phyloP scores from a whole-genome alignment of 495 filamentous ascomycete species.

The Annulohypoxylon moriforme region DNA sequence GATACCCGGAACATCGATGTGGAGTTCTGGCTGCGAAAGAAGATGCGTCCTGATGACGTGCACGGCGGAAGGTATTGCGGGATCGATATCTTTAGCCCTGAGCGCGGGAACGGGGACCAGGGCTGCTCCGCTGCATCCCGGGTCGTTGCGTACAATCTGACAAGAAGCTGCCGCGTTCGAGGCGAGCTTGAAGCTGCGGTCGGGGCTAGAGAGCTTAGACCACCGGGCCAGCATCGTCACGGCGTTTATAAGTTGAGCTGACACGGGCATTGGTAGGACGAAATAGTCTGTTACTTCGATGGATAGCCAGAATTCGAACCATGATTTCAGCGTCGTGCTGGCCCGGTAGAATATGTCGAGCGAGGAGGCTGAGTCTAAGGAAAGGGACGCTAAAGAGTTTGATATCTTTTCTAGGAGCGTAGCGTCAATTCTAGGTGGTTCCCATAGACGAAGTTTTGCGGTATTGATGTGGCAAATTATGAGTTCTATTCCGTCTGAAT shows the following conservation, averaged over 20 bases:
- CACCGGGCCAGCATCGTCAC: slow-evolving; percentile 53
- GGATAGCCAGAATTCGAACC: slow-evolving; percentile 56
- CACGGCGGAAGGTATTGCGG: slow-evolving; percentile 42
- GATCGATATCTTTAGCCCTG: slow-evolving; percentile 32
- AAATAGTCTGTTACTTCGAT: slow-evolving; percentile 54
- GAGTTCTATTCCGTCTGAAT: slow-evolving; percentile 27
- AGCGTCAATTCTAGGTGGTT: slow-evolving; percentile 46
- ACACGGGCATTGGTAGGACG: slow-evolving; percentile 50
- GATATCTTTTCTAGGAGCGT: slow-evolving; percentile 46
- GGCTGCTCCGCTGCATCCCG: slow-evolving; percentile 16
- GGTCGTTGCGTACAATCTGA: slow-evolving; percentile 22
- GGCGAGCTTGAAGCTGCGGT: neutral
- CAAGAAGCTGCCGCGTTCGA: neutral
- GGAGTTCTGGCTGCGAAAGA: slow-evolving; percentile 44
- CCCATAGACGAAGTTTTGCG: slow-evolving; percentile 43
- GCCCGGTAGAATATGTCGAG: slow-evolving; percentile 50
- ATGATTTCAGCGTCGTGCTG: slow-evolving; percentile 49
- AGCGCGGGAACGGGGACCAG: slow-evolving; percentile 7
- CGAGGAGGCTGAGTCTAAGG: slow-evolving; percentile 42
- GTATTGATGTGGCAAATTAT: slow-evolving; percentile 43
- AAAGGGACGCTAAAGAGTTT: slow-evolving; percentile 49
- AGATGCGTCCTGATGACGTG: slow-evolving; percentile 42
- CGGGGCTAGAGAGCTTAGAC: slow-evolving; percentile 45
- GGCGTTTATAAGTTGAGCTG: slow-evolving; percentile 55
- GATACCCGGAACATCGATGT: slow-evolving; percentile 44